A percentile compares a stretch with the other conserved stretches of the same genome.
Conservation (phyloP, 1,284 basidiomycete genomes). For the Entoloma clypeatum region DNA sequence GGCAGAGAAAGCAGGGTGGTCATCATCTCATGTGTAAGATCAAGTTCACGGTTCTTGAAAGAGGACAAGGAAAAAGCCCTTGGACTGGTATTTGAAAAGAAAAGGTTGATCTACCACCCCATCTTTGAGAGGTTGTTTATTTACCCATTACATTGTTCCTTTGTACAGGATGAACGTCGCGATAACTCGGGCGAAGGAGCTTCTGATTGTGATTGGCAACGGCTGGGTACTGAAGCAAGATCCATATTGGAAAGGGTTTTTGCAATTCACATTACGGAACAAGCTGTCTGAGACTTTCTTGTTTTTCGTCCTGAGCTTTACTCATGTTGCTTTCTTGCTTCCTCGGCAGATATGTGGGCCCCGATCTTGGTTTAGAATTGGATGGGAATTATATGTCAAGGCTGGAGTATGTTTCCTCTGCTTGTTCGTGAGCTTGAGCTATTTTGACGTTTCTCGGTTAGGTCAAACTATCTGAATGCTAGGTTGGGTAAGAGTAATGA, state of each 20-base stretch:
- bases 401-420: conserved; percentile 39
- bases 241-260: conserved; percentile 45
- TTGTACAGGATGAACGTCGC: conserved; percentile 43
- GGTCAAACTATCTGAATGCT: conserved; percentile 23
- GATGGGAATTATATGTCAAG: conserved; percentile 44
- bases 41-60: conserved; percentile 38
- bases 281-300: conserved; percentile 34
- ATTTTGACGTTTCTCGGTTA: conserved; percentile 9
- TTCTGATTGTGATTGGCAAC: conserved; percentile 43
- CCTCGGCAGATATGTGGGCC: conserved; percentile 36
- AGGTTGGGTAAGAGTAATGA: conserved; percentile 19
- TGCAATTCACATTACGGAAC: conserved; percentile 42
- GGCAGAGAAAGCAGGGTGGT: conserved; percentile 43
- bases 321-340: neutral
- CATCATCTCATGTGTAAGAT: conserved; percentile 45
- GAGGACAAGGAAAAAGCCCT: conserved; percentile 41
- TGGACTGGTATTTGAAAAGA: conserved; percentile 40
- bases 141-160: neutral
- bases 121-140: neutral
- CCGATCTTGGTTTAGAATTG: conserved; percentile 36
- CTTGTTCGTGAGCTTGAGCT: too few species aligned
- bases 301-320: neutral
- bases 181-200: conserved; percentile 44
- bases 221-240: conserved; percentile 36
- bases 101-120: conserved; percentile 30